Evolutionary conservation across 805 yeast genomes (phyloP).

Genomic region (Pichia phayaonensis): DNA sequence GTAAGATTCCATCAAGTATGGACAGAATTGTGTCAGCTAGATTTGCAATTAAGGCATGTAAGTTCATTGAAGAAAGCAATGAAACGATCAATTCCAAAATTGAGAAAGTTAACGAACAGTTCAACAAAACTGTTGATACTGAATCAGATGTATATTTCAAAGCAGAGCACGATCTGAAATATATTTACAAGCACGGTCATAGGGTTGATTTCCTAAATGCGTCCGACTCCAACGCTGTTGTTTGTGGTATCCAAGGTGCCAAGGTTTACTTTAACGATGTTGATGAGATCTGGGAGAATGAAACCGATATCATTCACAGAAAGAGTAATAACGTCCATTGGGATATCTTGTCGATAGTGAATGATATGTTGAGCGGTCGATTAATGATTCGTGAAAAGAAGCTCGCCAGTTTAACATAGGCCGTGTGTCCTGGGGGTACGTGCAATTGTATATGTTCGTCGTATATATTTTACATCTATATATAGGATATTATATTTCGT

Average conservation of each 20-base stretch:
- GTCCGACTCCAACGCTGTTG: constrained; percentile 43
- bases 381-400: constrained; percentile 36
- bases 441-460: background rate
- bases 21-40: constrained; percentile 88
- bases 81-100: constrained; percentile 10
- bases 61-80: constrained; percentile 63
- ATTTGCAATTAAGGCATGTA: constrained; percentile 82
- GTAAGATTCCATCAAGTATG: constrained; percentile 89
- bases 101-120: constrained; percentile 15
- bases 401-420: background rate
- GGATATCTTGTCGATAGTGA: constrained; percentile 49
- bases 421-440: background rate
- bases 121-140: constrained; percentile 16
- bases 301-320: constrained; percentile 54
- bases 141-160: constrained; percentile 12
- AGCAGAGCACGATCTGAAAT: constrained; percentile 37
- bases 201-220: constrained; percentile 28
- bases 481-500: no score
- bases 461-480: no score
- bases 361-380: constrained; percentile 71
- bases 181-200: constrained; percentile 41
- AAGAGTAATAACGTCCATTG: constrained; percentile 67
- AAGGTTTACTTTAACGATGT: constrained; percentile 51
- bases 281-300: constrained; percentile 47
- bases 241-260: constrained; percentile 67